Conservation (phyloP, 202 grass and related monocot genomes). For the Hordeum pubiflorum region DNA sequence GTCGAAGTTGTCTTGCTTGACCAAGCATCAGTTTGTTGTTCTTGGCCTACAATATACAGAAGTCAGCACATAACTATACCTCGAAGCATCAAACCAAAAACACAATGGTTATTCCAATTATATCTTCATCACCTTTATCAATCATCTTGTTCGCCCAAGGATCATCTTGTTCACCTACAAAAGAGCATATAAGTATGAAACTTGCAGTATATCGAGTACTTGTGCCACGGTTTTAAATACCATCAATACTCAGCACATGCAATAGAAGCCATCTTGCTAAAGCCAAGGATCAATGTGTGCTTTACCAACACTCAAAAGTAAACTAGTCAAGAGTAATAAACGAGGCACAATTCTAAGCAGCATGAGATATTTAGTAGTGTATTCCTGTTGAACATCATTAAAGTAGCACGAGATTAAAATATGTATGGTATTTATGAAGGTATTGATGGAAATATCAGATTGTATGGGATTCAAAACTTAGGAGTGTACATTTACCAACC, state of each 20-base stretch:
- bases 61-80: conserved; percentile 13
- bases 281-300: conserved; percentile 20
- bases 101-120: conserved; percentile 4
- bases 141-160: conserved; percentile 34
- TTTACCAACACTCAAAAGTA: not conserved
- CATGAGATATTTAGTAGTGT: conserved; percentile 7
- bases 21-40: conserved; percentile 46
- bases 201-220: not conserved
- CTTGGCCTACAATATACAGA: conserved; percentile 33
- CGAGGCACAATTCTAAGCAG: not conserved
- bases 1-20: conserved; percentile 27
- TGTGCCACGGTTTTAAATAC: conserved; percentile 16
- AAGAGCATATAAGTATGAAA: not conserved
- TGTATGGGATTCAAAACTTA: not conserved
- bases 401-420: not conserved
- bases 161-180: conserved; percentile 41
- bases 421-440: not conserved
- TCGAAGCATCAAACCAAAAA: conserved; percentile 18
- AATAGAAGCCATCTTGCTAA: conserved; percentile 24
- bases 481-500: not conserved
- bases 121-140: conserved; percentile 32
- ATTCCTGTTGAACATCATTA: not conserved
- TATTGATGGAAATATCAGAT: not conserved
- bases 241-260: not conserved
- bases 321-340: conserved; percentile 3